phyloP scores from a whole-genome alignment of 169 alveolate genomes.

The Neospora caninum region DNA sequence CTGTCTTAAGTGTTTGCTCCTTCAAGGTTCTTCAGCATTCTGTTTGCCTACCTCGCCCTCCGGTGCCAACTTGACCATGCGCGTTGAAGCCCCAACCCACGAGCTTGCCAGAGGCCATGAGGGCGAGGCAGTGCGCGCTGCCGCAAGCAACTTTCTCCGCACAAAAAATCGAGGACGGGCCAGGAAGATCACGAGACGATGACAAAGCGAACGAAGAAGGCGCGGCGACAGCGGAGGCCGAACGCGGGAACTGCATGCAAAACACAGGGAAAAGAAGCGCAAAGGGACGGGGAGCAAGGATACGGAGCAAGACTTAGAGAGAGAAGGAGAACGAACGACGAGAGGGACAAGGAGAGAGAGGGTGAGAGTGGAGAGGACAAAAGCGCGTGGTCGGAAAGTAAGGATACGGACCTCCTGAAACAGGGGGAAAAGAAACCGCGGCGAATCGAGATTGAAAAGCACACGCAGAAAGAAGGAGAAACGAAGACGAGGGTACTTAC shows the following conservation, averaged over 20 bases:
- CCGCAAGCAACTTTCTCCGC: conserved; percentile 50
- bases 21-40: not conserved
- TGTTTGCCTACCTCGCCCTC: conserved; percentile 31
- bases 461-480: no score
- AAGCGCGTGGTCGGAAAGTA: not conserved
- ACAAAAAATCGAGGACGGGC: not conserved
- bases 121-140: conserved; percentile 43
- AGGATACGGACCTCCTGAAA: not conserved
- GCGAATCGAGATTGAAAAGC: not conserved
- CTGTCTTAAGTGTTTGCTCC: not conserved
- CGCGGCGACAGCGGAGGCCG: conserved; percentile 29
- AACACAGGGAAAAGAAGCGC: not conserved
- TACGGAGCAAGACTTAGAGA: not conserved
- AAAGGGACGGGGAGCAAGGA: not conserved
- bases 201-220: not conserved
- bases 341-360: not conserved
- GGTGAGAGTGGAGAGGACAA: not conserved
- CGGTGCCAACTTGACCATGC: conserved; percentile 60
- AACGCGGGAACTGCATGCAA: conserved; percentile 23
- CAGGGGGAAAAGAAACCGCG: not conserved
- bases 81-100: conserved; percentile 54
- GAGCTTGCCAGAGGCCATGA: not conserved
- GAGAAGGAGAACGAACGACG: no score
- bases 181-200: conserved; percentile 14
- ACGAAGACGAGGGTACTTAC: conserved; percentile 12